A percentile compares a stretch with the other conserved stretches of the same genome.
Evolutionary conservation across 169 alveolate genomes (phyloP).

Genomic region (Cryptosporidium parvum): DNA sequence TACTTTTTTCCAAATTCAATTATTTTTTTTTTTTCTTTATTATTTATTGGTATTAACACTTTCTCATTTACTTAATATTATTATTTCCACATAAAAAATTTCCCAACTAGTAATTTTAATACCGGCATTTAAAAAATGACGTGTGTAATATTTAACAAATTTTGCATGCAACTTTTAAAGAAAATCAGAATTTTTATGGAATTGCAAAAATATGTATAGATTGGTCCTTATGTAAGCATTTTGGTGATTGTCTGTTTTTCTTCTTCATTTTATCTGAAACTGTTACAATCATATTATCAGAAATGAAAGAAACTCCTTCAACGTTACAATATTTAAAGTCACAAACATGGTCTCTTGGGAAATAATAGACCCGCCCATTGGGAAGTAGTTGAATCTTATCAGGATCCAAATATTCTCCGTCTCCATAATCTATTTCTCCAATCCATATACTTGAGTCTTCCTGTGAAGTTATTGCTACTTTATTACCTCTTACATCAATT

Average conservation of each 20-base stretch:
- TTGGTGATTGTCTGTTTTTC: conserved; percentile 65
- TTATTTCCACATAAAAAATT: background rate
- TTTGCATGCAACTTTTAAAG: background rate
- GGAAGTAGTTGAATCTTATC: conserved; percentile 30
- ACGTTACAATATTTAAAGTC: conserved; percentile 69
- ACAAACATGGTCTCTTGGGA: conserved; percentile 73
- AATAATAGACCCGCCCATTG: conserved; percentile 30
- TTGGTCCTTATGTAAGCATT: conserved; percentile 62
- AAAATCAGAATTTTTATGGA: conserved; percentile 16
- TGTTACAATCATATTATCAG: conserved; percentile 64
- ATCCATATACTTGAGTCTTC: conserved; percentile 68
- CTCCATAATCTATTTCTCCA: conserved; percentile 70
- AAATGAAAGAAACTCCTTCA: conserved; percentile 74
- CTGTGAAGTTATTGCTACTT: conserved; percentile 65
- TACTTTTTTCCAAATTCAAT: background rate
- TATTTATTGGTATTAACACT: background rate
- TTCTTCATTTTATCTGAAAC: conserved; percentile 73
- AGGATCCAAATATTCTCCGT: conserved; percentile 70
- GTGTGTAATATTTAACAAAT: background rate
- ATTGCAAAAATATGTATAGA: conserved; percentile 64
- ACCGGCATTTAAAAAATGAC: conserved; percentile 12
- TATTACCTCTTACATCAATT: conserved; percentile 59
- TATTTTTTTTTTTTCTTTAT: background rate
- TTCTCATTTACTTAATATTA: background rate
- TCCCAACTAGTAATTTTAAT: background rate